phyloP scores from a whole-genome alignment of 495 filamentous ascomycete genomes.

The Immersiella caudata region DNA sequence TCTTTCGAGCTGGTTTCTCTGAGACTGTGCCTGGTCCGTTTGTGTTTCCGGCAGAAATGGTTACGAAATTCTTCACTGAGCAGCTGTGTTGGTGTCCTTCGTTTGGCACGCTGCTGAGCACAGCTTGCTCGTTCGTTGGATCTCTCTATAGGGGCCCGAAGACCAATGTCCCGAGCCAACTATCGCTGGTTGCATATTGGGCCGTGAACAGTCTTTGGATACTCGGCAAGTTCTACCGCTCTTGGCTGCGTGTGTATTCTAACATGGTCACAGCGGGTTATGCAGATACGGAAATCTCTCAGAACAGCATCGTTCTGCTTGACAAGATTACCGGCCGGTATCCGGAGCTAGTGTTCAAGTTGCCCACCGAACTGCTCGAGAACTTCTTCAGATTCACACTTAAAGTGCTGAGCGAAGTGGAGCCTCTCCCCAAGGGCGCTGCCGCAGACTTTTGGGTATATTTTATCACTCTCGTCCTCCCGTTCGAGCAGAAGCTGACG shows the following conservation, averaged over 20 bases:
- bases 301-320: constrained; percentile 74
- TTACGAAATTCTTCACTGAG: constrained; percentile 70
- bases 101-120: constrained; percentile 73
- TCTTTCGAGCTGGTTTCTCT: constrained; percentile 76
- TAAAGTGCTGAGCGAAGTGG: constrained; percentile 67
- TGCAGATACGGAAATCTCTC: constrained; percentile 77
- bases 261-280: constrained; percentile 45
- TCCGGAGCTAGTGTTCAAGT: constrained; percentile 56
- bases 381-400: constrained; percentile 79
- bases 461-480: constrained; percentile 27
- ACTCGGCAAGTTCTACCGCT: constrained; percentile 52
- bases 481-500: constrained; percentile 11
- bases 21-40: constrained; percentile 77
- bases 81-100: constrained; percentile 66
- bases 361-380: constrained; percentile 55
- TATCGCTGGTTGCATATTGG: constrained; percentile 63
- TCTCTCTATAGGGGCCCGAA: constrained; percentile 58
- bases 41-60: constrained; percentile 70
- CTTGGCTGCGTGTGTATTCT: constrained; percentile 9
- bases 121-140: constrained; percentile 74
- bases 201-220: constrained; percentile 65
- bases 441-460: constrained; percentile 81
- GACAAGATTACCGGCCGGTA: constrained; percentile 68
- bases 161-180: constrained; percentile 43
- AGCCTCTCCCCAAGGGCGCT: constrained; percentile 78